Percentiles rank a stretch among this genome's conserved stretches.
phyloP scores from a whole-genome alignment of 257 asterid genomes.

The Solanum arcanum region DNA sequence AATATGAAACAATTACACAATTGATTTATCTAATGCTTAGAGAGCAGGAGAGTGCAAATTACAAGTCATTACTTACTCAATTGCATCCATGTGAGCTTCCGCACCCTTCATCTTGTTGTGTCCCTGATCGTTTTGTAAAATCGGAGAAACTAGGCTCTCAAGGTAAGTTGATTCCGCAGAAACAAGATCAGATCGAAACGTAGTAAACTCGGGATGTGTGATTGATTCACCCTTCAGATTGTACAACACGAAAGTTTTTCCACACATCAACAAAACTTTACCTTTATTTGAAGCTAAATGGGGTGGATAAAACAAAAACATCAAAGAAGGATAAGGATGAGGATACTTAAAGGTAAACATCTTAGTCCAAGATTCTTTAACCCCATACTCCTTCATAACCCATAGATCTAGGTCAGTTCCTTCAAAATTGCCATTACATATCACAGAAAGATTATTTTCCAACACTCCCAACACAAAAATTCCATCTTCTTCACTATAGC shows the following conservation, averaged over 20 bases:
- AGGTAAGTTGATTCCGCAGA: not conserved
- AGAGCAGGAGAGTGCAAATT: not conserved
- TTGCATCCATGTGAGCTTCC: not conserved
- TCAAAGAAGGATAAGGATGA: too few species aligned
- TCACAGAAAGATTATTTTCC: not conserved
- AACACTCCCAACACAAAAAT: not conserved
- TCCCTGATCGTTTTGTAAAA: not conserved
- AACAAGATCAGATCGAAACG: not conserved
- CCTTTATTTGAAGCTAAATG: not conserved
- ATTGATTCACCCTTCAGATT: not conserved
- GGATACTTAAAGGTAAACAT: not conserved
- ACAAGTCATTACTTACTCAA: not conserved
- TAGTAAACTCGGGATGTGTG: not conserved
- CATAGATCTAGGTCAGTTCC: too few species aligned
- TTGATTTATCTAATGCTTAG: too few species aligned
- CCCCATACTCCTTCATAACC: slow-evolving; percentile 24
- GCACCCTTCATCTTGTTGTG: not conserved
- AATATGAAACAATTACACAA: too few species aligned
- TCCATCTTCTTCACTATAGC: not conserved
- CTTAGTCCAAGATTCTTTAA: slow-evolving; percentile 35
- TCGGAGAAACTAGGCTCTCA: not conserved
- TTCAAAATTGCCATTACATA: too few species aligned
- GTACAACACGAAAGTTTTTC: not conserved
- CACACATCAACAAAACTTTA: not conserved
- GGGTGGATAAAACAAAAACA: not conserved